Percentiles rank a stretch among this genome's conserved stretches.
phyloP scores from a whole-genome alignment of 768 basidiomycete genomes.

The Pilatotrama ljubarskyi region DNA sequence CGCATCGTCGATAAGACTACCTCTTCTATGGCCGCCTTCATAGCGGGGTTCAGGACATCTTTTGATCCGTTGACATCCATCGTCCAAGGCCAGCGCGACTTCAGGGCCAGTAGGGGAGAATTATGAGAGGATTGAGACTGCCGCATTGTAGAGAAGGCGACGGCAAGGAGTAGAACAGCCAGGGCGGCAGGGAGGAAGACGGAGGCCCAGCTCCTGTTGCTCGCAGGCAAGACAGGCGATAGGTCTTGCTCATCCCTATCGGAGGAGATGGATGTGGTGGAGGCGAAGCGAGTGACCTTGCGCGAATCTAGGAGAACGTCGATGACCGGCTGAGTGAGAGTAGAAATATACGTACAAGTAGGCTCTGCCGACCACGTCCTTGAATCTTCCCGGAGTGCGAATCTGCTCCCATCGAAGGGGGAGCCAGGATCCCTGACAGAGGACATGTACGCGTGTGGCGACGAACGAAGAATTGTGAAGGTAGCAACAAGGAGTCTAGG shows the following conservation, averaged over 20 bases:
- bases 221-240: neutral
- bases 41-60: neutral
- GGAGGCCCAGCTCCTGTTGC: neutral
- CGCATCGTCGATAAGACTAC: neutral
- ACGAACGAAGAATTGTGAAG: no score
- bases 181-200: neutral
- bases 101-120: neutral
- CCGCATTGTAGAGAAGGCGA: neutral
- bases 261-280: neutral
- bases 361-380: neutral
- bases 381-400: neutral
- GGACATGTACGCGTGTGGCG: neutral
- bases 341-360: neutral
- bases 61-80: neutral
- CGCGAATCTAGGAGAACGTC: neutral
- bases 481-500: no score
- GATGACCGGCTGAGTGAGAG: neutral
- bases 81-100: no score
- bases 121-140: no score
- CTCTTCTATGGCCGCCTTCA: neutral
- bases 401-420: neutral
- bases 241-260: neutral
- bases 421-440: neutral
- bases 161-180: neutral
- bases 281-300: neutral